Base-by-base conservation (phyloP, 495 filamentous ascomycete species). In the Penicillium macrosclerotiorum region DNA sequence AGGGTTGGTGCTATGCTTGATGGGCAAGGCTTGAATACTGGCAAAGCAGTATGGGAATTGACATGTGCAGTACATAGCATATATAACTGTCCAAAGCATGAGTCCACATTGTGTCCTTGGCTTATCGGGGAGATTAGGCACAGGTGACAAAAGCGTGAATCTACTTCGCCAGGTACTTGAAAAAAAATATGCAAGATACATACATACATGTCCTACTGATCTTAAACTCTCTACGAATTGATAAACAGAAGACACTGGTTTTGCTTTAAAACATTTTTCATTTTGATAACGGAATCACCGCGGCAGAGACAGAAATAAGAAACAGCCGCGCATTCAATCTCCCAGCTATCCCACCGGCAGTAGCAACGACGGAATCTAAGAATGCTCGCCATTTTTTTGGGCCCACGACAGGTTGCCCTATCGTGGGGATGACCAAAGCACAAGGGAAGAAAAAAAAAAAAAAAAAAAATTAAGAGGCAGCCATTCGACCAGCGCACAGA, bases 401-500 rank as follows among this genome's bases (percentile, higher is more conserved):
- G 52, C 57, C 56, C 45, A 42, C 16, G 53, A 42, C 48, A 40
- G 37, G 52, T 35, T 45, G 29, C 37, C 46, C 44, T 43, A 42
- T 45, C 46, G 23, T 36, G 42, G 36, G 38, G 40, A 33, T 53
- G 42, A 45, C 45, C 39, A 46, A 35, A 46, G 38, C 49, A 52
- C 44, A 51, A 40, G n/a, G n/a, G n/a, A n/a, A n/a, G 27, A 38
- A 49, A 45, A 55, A 49, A 44, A 49, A 47, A 47, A 26, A 19
- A 47, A 57, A 49, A 54, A 55, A 58, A 51, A 61, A 69, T 61
- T 64, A 69, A 67, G 68, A 67, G 61, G 68, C 63, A 69, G 67
- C 61, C 60, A 69, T 67, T 78, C 77, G 80, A 82, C 80, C 80
- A 78, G 83, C 80, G 80, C 78, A 80, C 72, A 74, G 63, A 71